A percentile compares a stretch with the other conserved stretches of the same genome.
Conservation (phyloP, 108 stramenopile species). For the Chaetoceros tenuissimus region DNA sequence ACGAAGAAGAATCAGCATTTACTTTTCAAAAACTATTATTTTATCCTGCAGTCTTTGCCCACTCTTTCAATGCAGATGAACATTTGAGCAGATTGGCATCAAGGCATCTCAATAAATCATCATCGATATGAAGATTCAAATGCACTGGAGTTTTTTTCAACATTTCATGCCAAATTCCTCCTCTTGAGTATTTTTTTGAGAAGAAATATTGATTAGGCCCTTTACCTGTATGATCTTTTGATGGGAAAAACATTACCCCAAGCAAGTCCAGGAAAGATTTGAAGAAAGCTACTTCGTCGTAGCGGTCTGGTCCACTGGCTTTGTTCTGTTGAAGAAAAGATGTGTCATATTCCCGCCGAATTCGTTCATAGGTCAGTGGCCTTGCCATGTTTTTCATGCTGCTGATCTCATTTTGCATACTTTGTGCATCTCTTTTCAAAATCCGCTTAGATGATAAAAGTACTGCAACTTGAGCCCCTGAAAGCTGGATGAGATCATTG, state of each 20-base stretch:
- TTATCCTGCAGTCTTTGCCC: no score
- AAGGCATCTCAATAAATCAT: conserved; percentile 52
- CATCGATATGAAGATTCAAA: conserved; percentile 47
- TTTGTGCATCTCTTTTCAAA: conserved; percentile 38
- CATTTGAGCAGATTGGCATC: conserved; percentile 44
- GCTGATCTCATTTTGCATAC: conserved; percentile 20
- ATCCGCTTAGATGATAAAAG: conserved; percentile 65
- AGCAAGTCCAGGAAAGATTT: conserved; percentile 52
- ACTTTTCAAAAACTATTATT: no score
- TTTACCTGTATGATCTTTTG: conserved; percentile 53
- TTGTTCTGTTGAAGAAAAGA: conserved; percentile 1
- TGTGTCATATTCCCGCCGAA: conserved; percentile 61
- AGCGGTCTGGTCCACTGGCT: conserved; percentile 33
- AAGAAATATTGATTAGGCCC: conserved; percentile 62
- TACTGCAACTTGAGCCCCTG: conserved; percentile 60
- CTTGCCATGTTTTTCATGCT: conserved; percentile 24
- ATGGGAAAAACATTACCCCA: conserved; percentile 50
- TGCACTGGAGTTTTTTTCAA: conserved; percentile 59
- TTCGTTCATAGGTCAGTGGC: conserved; percentile 72
- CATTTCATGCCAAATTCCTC: conserved; percentile 18
- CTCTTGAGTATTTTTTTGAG: background rate
- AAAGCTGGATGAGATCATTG: conserved; percentile 61
- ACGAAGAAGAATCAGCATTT: no score
- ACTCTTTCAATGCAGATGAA: conserved; percentile 70
- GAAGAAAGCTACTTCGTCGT: conserved; percentile 18